phyloP scores from a whole-genome alignment of 371 early-diverging fungal genomes.

The Quaeritorhiza haematococci region DNA sequence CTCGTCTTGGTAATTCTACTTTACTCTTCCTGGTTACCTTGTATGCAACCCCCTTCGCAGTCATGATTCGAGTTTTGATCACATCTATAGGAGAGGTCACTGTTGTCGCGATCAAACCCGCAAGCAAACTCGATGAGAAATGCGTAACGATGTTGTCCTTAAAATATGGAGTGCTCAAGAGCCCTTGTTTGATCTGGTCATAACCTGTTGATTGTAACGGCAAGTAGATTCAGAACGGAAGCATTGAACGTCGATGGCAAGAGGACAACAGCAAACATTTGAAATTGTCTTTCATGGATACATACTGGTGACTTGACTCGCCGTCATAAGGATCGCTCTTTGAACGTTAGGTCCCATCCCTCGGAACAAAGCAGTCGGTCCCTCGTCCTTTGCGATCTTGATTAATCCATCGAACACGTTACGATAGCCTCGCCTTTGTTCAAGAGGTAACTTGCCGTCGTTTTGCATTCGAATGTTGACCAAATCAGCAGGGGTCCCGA shows the following conservation, averaged over 20 bases:
- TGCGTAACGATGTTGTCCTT: conserved; percentile 64
- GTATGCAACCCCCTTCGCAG: conserved; percentile 41
- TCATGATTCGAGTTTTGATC: conserved; percentile 85
- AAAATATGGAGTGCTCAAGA: conserved; percentile 55
- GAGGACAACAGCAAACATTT: conserved; percentile 32
- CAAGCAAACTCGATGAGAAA: conserved; percentile 67
- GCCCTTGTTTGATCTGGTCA: conserved; percentile 30
- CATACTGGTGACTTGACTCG: conserved; percentile 54
- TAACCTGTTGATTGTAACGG: too few species aligned
- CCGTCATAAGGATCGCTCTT: conserved; percentile 74
- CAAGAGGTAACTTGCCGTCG: conserved; percentile 66
- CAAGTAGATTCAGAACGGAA: background rate
- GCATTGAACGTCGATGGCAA: background rate
- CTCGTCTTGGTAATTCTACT: background rate
- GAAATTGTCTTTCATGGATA: conserved; percentile 62
- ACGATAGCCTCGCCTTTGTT: conserved; percentile 64
- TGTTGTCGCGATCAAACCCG: conserved; percentile 86
- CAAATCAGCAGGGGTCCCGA: conserved; percentile 67
- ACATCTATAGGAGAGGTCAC: conserved; percentile 58
- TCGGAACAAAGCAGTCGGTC: conserved; percentile 55
- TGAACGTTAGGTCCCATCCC: conserved; percentile 72
- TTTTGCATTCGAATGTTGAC: conserved; percentile 82
- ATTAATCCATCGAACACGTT: conserved; percentile 71
- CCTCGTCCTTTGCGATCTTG: conserved; percentile 65
- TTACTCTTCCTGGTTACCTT: conserved; percentile 8